Evolutionary conservation across 805 yeast species (phyloP).

Genomic region (Yamadazyma sp.): DNA sequence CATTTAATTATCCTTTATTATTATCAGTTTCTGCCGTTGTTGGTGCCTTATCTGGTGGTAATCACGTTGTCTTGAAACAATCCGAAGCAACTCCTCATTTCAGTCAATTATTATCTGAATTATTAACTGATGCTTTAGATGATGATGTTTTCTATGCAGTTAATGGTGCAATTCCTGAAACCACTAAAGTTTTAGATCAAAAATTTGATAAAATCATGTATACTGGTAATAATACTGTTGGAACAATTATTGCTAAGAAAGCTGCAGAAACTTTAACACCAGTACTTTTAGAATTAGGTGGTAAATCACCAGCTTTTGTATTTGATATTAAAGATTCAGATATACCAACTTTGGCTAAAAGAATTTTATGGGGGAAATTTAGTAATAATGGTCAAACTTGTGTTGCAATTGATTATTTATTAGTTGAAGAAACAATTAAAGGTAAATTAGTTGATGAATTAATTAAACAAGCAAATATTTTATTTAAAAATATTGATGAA

Average conservation of each 20-base stretch:
- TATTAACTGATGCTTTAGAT: constrained; percentile 54
- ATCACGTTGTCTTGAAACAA: constrained; percentile 73
- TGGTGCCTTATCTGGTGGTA: constrained; percentile 85
- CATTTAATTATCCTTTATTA: constrained; percentile 77
- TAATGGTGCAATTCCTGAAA: constrained; percentile 68
- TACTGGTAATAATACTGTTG: constrained; percentile 80
- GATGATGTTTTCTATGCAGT: constrained; percentile 58
- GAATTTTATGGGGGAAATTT: constrained; percentile 77
- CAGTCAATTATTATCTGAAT: constrained; percentile 50
- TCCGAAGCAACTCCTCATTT: constrained; percentile 69
- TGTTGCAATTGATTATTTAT: constrained; percentile 80
- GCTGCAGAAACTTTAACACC: constrained; percentile 90
- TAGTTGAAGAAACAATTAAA: constrained; percentile 61
- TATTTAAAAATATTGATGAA: constrained; percentile 40
- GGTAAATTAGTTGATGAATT: constrained; percentile 46
- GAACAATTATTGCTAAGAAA: constrained; percentile 68
- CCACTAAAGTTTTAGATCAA: constrained; percentile 55
- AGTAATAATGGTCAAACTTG: constrained; percentile 88
- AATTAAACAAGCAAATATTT: constrained; percentile 36
- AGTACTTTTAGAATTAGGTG: constrained; percentile 79
- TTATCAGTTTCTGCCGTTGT: constrained; percentile 63
- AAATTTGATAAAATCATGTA: constrained; percentile 80
- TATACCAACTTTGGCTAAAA: constrained; percentile 45
- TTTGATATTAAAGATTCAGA: constrained; percentile 47
- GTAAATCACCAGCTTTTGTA: constrained; percentile 83